Evolutionary conservation across 176 grass and related monocot genomes (phyloP), one percentile per base, ranked within the genome.

Genomic region (Alopecurus myosuroides): DNA sequence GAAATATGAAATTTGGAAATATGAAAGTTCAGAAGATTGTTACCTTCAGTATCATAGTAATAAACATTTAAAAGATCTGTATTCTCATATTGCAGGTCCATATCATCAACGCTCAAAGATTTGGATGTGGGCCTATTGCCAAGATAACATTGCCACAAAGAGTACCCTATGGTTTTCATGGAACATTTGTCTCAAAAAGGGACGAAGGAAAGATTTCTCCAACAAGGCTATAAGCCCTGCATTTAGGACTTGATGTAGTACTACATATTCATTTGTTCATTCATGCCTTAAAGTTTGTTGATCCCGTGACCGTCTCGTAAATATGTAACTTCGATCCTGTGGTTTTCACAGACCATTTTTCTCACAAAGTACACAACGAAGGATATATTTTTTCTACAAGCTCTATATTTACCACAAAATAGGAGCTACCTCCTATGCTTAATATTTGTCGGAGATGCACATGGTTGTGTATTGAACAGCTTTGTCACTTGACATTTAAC

Each of bases 141-240:
- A 76, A 75, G 79, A 87, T 81, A 81, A 76, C 69, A 74, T 81
- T 87, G 19, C 85, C 85, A 13, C 53, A 81, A 45, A 62, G 77
- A 79, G 79, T 77, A 11, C 72, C 86, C 37, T 88, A 88, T 69
- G 86, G 71, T 58, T 88, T 88, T 13, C 79, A 87, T 87, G 78
- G 85, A 68, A 33, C 45, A 70, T 82, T 82, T 46, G n/a, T 81
- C 13, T 18, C 79, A 82, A 82, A 82, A 82, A 42, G 10, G 4
- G 15, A 29, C 14, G 61, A 28, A 13, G 23, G 66, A 73, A 1
- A 73, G 5, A 7, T 29, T 71, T 73, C 23, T 46, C 23, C 70
- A 28, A 45, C 6, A 73, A 46, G 23, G 14, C 41, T 73, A 29
- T 46, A 73, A 46, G 41, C 3, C 41, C 13, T 46, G 9, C n/a